Percentiles rank a stretch among this genome's conserved stretches.
Evolutionary conservation across 2,329 filamentous ascomycete species (phyloP).

Genomic region (Verticillium albo-atrum): DNA sequence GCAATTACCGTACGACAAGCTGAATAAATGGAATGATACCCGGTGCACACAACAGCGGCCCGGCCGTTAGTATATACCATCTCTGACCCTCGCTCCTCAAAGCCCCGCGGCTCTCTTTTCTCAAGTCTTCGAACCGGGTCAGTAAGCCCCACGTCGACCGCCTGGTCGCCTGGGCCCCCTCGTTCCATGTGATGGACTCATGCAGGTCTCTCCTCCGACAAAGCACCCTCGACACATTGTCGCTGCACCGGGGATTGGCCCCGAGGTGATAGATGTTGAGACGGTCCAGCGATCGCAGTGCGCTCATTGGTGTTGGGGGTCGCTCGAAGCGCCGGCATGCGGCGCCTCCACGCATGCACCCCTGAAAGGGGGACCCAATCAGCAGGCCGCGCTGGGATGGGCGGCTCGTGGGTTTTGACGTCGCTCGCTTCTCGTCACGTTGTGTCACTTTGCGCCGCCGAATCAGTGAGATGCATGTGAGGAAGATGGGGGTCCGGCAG

Average conservation of each 20-base stretch:
- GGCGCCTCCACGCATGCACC: slow-evolving; percentile 11
- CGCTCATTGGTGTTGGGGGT: slow-evolving; percentile 9
- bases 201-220: background rate
- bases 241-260: background rate
- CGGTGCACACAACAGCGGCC: slow-evolving; percentile 11
- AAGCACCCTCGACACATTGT: background rate
- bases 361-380: slow-evolving; percentile 10
- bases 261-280: background rate
- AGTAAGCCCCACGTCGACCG: background rate
- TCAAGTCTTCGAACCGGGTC: background rate
- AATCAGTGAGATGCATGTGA: background rate
- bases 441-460: background rate
- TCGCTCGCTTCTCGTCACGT: background rate
- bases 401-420: slow-evolving; percentile 6
- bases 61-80: slow-evolving; percentile 2
- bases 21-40: slow-evolving; percentile 11
- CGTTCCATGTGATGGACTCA: background rate
- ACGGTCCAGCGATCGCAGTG: background rate
- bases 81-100: background rate
- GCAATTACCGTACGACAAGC: slow-evolving; percentile 4
- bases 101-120: background rate
- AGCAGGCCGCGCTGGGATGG: slow-evolving; percentile 3
- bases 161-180: background rate
- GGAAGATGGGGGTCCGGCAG: background rate
- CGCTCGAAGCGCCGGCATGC: slow-evolving; percentile 13